A percentile compares a stretch with the other conserved stretches of the same genome.
Evolutionary conservation across 2,329 filamentous ascomycete genomes (phyloP).

Genomic region (Nemania sp.): DNA sequence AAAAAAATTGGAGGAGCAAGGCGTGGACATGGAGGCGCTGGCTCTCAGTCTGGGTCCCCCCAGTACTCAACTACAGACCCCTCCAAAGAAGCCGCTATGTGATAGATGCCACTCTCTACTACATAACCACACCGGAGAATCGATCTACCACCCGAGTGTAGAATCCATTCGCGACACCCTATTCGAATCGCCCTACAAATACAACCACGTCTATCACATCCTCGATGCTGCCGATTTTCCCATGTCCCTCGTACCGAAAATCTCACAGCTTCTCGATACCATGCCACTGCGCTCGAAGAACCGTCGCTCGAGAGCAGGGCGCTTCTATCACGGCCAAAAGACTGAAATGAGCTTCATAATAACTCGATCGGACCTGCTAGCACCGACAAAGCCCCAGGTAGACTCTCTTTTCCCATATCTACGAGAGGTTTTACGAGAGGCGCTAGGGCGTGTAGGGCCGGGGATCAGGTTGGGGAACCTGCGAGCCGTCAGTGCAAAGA

Average conservation of each 20-base stretch:
- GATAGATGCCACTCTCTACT: slow-evolving; percentile 87
- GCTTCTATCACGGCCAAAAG: slow-evolving; percentile 74
- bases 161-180: slow-evolving; percentile 86
- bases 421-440: slow-evolving; percentile 78
- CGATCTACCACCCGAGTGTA: slow-evolving; percentile 84
- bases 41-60: slow-evolving; percentile 46
- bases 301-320: slow-evolving; percentile 75
- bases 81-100: slow-evolving; percentile 72
- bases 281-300: slow-evolving; percentile 83
- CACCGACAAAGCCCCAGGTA: slow-evolving; percentile 84
- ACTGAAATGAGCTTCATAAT: slow-evolving; percentile 91
- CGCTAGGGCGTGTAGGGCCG: slow-evolving; percentile 74
- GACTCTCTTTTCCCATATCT: slow-evolving; percentile 89
- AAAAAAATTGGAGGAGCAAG: slow-evolving; percentile 58
- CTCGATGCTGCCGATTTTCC: slow-evolving; percentile 97
- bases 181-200: slow-evolving; percentile 85
- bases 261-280: slow-evolving; percentile 76
- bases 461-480: slow-evolving; percentile 89
- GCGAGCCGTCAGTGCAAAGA: slow-evolving; percentile 84
- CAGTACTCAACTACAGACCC: slow-evolving; percentile 32
- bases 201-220: slow-evolving; percentile 96
- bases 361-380: slow-evolving; percentile 87
- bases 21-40: slow-evolving; percentile 59
- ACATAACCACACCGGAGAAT: slow-evolving; percentile 77
- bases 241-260: slow-evolving; percentile 85